A percentile compares a stretch with the other conserved stretches of the same genome.
Conservation (phyloP, 1,284 basidiomycete species). For the Heliocybe sulcata region DNA sequence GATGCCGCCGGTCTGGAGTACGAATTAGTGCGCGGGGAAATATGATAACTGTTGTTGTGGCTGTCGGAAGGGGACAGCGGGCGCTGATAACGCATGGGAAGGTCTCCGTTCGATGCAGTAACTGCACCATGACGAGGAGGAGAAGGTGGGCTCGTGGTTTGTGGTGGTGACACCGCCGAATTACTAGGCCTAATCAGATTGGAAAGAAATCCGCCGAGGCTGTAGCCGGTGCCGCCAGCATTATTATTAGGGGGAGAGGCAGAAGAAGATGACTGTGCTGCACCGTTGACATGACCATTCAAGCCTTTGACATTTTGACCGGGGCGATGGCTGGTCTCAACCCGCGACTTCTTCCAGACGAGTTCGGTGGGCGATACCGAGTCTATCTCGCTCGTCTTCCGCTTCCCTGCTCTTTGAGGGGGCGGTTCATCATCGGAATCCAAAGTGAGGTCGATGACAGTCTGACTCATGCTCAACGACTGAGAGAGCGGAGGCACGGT, state of each 20-base stretch:
- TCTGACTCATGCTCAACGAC: conserved; percentile 9
- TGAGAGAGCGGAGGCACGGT: conserved; percentile 11
- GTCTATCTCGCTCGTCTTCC: conserved; percentile 47
- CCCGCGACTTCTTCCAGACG: conserved; percentile 67
- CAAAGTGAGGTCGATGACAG: conserved; percentile 75
- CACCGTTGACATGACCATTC: conserved; percentile 7
- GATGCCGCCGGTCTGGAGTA: neutral
- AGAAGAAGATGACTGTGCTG: conserved; percentile 2
- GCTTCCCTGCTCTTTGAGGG: conserved; percentile 33
- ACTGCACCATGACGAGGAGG: neutral
- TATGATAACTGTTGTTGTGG: neutral
- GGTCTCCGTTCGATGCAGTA: neutral
- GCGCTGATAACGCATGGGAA: neutral
- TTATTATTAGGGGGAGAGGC: neutral
- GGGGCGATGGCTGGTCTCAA: conserved; percentile 24
- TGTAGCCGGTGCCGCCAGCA: neutral
- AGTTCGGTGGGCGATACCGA: conserved; percentile 49
- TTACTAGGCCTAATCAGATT: neutral
- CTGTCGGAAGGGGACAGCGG: neutral
- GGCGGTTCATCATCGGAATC: conserved; percentile 53
- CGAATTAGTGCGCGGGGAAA: neutral
- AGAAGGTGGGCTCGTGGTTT: neutral
- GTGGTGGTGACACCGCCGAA: neutral
- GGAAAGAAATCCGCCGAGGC: neutral
- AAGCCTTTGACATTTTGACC: conserved; percentile 4